phyloP scores from a whole-genome alignment of 2,329 filamentous ascomycete species.

The Sporothrix brunneoviolacea region DNA sequence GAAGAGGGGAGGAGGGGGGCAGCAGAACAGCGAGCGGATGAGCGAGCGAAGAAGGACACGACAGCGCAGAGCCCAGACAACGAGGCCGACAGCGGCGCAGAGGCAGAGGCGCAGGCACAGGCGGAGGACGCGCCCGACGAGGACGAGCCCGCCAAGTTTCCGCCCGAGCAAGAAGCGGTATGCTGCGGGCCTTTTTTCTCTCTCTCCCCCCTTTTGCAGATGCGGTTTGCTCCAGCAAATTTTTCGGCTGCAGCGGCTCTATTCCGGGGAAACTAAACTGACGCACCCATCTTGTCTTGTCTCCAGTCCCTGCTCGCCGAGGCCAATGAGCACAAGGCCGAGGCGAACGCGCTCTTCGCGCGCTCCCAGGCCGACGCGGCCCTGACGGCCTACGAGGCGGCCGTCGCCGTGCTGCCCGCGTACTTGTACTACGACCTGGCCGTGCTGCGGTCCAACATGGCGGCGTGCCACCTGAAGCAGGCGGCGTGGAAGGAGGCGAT shows the following conservation, averaged over 20 bases:
- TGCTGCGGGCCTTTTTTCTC: not conserved
- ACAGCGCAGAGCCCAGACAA: not conserved
- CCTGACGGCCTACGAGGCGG: constrained; percentile 75
- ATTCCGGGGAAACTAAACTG: not conserved
- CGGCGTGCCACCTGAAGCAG: constrained; percentile 81
- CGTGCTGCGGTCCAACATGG: constrained; percentile 80
- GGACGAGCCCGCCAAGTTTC: constrained; percentile 31
- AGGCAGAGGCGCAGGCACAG: constrained; percentile 22
- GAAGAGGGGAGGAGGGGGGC: too few relatives aligned
- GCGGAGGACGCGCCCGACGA: constrained; percentile 25
- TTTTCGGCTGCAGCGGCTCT: not conserved
- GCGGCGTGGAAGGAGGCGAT: constrained; percentile 80
- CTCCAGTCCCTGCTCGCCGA: constrained; percentile 42
- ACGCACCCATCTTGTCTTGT: not conserved
- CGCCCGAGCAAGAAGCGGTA: constrained; percentile 47
- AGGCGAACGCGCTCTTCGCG: constrained; percentile 75
- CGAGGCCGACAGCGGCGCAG: too few relatives aligned
- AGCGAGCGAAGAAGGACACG: not conserved
- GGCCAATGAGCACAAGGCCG: constrained; percentile 64
- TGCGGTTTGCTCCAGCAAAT: too few relatives aligned
- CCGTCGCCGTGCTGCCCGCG: constrained; percentile 68
- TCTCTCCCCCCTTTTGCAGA: too few relatives aligned
- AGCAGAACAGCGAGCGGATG: too few relatives aligned
- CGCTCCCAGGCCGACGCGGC: constrained; percentile 67
- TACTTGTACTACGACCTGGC: constrained; percentile 86